A percentile compares a stretch with the other conserved stretches of the same genome.
phyloP scores from a whole-genome alignment of 2,329 filamentous ascomycete species.

The Erysiphe pulchra region DNA sequence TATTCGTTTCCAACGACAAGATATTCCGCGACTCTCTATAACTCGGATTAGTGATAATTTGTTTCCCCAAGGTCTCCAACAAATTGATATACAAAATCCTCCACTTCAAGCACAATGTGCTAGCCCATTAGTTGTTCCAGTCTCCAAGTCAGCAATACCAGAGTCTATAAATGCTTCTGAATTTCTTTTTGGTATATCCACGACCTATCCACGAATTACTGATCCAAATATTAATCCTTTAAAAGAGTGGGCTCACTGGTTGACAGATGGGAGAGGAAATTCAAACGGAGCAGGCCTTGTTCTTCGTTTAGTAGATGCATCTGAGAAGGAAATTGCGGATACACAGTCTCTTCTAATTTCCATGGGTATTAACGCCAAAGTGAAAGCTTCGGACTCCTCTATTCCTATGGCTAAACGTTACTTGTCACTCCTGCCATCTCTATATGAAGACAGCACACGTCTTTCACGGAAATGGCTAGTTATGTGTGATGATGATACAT shows the following conservation, averaged over 20 bases:
- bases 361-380: conserved; percentile 29
- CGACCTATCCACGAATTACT: conserved; percentile 27
- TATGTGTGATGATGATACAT: conserved; percentile 14
- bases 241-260: conserved; percentile 33
- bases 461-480: conserved; percentile 18
- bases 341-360: conserved; percentile 21
- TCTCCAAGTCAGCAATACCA: conserved; percentile 24
- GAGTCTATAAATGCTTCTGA: conserved; percentile 26
- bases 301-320: conserved; percentile 26
- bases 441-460: conserved; percentile 26
- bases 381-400: conserved; percentile 25
- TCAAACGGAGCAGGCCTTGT: conserved; percentile 31
- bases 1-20: conserved; percentile 23
- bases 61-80: conserved; percentile 21
- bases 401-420: conserved; percentile 33
- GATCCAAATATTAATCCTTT: conserved; percentile 25
- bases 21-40: conserved; percentile 23
- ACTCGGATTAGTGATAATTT: conserved; percentile 23
- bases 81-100: conserved; percentile 21
- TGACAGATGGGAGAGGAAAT: conserved; percentile 27
- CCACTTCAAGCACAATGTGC: conserved; percentile 18
- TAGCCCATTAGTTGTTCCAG: conserved; percentile 23
- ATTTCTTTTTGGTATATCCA: conserved; percentile 33
- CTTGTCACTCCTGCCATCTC: conserved; percentile 25
- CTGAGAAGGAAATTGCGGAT: conserved; percentile 23